A percentile compares a stretch with the other conserved stretches of the same genome.
Conservation (phyloP, 768 basidiomycete species). For the Cyathus striatus region DNA sequence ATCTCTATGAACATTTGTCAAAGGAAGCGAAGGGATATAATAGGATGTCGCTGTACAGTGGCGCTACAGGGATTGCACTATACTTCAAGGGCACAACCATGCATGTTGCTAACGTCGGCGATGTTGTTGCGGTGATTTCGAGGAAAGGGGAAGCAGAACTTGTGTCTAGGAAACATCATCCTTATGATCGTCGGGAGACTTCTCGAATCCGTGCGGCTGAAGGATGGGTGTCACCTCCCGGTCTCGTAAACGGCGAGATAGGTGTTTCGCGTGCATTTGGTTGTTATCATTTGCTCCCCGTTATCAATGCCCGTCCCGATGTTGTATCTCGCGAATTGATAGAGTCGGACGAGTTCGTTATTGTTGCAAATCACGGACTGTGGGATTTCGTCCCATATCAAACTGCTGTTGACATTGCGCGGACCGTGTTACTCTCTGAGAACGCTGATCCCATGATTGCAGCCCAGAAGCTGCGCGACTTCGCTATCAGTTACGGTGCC, state of each 20-base stretch:
- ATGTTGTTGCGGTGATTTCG: constrained; percentile 84
- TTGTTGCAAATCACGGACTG: constrained; percentile 87
- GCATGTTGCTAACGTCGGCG: constrained; percentile 88
- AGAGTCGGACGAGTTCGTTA: constrained; percentile 91
- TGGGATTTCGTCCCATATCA: constrained; percentile 96
- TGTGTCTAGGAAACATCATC: constrained; percentile 81
- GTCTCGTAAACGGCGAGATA: constrained; percentile 87
- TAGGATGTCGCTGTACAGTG: constrained; percentile 59
- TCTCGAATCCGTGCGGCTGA: constrained; percentile 86
- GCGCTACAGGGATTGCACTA: constrained; percentile 82
- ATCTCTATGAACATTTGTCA: constrained; percentile 52
- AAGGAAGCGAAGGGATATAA: no score
- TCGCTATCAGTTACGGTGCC: constrained; percentile 95
- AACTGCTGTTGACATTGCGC: constrained; percentile 93
- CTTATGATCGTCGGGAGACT: constrained; percentile 82
- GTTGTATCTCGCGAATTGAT: constrained; percentile 64
- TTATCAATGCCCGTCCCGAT: constrained; percentile 86
- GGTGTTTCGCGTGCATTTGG: constrained; percentile 94
- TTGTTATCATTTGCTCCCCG: constrained; percentile 83
- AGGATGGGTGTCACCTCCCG: constrained; percentile 90
- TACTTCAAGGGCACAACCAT: constrained; percentile 78
- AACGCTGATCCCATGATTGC: constrained; percentile 65
- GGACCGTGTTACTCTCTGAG: constrained; percentile 75
- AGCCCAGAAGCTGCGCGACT: constrained; percentile 93
- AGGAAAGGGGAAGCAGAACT: constrained; percentile 66